phyloP scores from a whole-genome alignment of 148 eudicot species.

The Heliosperma pusillum region DNA sequence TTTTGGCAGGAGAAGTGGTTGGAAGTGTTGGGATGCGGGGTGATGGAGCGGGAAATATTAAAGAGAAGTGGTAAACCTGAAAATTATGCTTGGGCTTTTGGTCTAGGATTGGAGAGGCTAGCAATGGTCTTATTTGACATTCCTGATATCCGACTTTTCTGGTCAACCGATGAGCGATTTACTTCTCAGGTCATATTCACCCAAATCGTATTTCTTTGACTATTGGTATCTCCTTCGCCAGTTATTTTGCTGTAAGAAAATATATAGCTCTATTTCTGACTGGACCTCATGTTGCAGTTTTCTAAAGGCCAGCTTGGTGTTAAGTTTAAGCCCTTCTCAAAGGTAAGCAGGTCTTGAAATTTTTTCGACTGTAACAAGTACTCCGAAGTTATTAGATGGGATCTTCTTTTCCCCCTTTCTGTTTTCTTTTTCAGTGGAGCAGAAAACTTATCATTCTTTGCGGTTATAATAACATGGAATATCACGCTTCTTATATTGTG shows the following conservation, averaged over 20 bases:
- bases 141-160: conserved; percentile 95
- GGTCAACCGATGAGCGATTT: conserved; percentile 85
- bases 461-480: not conserved
- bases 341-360: conserved; percentile 44
- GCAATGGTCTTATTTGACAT: conserved; percentile 96
- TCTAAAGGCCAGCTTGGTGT: conserved; percentile 74
- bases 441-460: not conserved
- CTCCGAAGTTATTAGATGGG: not conserved
- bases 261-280: not conserved
- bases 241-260: not conserved
- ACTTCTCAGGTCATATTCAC: conserved; percentile 62
- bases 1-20: conserved; percentile 82
- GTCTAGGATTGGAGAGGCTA: conserved; percentile 92
- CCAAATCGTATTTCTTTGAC: not conserved
- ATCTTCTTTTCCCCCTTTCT: not conserved
- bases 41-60: conserved; percentile 89
- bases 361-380: too few relatives aligned
- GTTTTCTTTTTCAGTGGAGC: not conserved
- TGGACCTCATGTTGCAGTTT: conserved; percentile 49
- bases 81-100: conserved; percentile 97
- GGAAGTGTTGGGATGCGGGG: conserved; percentile 99
- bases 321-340: conserved; percentile 91
- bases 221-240: conserved; percentile 4
- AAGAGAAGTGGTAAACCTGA: conserved; percentile 64
- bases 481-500: not conserved